Evolutionary conservation across 2,329 filamentous ascomycete genomes (phyloP).

Genomic region (Fulvia fulva): DNA sequence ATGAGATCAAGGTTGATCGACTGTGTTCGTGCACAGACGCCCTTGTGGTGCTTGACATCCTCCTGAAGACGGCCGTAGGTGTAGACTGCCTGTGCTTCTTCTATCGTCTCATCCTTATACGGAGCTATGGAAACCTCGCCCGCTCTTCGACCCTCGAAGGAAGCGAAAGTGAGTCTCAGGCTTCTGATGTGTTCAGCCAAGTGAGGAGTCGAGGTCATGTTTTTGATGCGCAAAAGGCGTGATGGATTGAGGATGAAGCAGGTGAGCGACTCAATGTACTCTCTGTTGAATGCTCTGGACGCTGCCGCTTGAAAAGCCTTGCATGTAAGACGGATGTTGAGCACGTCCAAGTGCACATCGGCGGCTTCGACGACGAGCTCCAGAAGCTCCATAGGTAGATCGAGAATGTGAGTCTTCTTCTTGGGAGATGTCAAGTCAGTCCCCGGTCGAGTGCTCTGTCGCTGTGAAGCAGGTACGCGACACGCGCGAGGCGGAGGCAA

Average conservation of each 20-base stretch:
- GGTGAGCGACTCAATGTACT: background rate
- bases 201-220: background rate
- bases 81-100: too few species aligned
- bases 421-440: background rate
- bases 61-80: too few species aligned
- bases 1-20: too few species aligned
- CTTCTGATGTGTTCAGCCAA: background rate
- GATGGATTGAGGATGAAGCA: background rate
- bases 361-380: background rate
- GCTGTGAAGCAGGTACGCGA: too few species aligned
- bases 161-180: background rate
- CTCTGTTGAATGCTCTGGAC: background rate
- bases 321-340: background rate
- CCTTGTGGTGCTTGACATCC: too few species aligned
- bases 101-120: too few species aligned
- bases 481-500: too few species aligned
- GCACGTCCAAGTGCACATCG: background rate
- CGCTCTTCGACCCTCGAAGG: background rate
- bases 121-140: too few species aligned
- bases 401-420: background rate
- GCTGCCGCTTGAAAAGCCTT: background rate
- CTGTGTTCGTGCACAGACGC: too few species aligned
- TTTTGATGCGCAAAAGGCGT: background rate
- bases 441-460: background rate
- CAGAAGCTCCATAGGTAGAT: background rate